These are phyloP conservation scores for Trichomonascus vanleenenianus DNA, from an alignment of 805 yeast species.

Conservation along the genomic window DNA sequence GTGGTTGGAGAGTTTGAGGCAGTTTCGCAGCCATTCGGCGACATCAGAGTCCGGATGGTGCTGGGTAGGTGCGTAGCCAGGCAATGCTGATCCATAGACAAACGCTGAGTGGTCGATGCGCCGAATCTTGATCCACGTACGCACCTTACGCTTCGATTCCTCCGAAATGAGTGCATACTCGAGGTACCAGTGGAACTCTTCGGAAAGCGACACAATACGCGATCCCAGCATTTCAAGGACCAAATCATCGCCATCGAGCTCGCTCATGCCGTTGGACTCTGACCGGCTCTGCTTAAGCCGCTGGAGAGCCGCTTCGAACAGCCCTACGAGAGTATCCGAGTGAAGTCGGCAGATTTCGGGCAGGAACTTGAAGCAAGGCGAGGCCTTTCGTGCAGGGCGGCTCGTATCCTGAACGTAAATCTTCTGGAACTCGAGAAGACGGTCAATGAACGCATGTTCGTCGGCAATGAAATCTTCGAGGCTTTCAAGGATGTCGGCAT, in stretches of 20 bases:
- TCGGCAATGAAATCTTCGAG: conserved; percentile 8
- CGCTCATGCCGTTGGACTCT: neutral
- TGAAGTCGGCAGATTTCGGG: conserved; percentile 20
- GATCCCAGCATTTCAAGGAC: conserved; percentile 8
- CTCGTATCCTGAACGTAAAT: conserved; percentile 11
- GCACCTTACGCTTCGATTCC: conserved; percentile 7
- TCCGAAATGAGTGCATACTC: conserved; percentile 16
- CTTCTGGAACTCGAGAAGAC: conserved; percentile 11
- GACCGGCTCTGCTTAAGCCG: neutral
- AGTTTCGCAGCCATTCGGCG: conserved; percentile 18
- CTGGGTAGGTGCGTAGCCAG: conserved; percentile 3
- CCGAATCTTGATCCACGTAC: conserved; percentile 9
- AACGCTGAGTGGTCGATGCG: conserved; percentile 2
- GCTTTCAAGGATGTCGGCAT: neutral
- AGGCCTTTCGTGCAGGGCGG: conserved; percentile 8
- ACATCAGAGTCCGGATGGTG: conserved; percentile 9
- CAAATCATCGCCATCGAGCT: conserved; percentile 5
- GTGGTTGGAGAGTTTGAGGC: conserved; percentile 11
- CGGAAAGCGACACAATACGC: conserved; percentile 1
- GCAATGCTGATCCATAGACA: conserved; percentile 1
- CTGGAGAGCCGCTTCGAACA: conserved; percentile 13
- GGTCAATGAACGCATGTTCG: conserved; percentile 9
- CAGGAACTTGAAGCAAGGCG: conserved; percentile 13
- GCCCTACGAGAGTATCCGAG: conserved; percentile 8
- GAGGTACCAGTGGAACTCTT: conserved; percentile 13